Evolutionary conservation across 148 eudicot species (phyloP).

Genomic region (Vaccinium darrowii): DNA sequence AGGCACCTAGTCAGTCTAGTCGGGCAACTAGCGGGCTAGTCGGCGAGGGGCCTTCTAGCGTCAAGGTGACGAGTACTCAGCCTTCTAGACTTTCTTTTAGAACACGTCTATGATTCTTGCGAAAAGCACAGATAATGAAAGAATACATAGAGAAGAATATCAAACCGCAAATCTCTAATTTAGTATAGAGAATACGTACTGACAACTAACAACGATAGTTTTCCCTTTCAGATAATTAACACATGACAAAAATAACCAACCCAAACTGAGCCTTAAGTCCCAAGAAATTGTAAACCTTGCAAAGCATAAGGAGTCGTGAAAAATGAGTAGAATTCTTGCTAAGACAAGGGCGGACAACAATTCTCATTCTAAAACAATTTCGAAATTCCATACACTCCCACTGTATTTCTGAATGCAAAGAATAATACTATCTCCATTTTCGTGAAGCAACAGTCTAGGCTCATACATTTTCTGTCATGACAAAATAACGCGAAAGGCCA

Average conservation of each 20-base stretch:
- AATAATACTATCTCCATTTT: conserved; percentile 14
- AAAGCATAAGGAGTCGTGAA: not conserved
- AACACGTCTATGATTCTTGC: not conserved
- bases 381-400: not conserved
- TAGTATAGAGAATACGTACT: not conserved
- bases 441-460: conserved; percentile 22
- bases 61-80: no score
- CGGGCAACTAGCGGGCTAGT: no score
- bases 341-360: conserved; percentile 4
- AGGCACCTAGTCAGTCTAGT: no score
- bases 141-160: not conserved
- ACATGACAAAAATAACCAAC: not conserved
- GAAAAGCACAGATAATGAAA: not conserved
- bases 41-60: no score
- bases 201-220: not conserved
- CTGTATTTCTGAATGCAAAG: conserved; percentile 14
- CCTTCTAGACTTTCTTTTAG: no score
- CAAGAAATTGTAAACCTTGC: not conserved
- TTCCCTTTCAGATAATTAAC: not conserved
- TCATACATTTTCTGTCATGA: conserved; percentile 6
- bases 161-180: not conserved
- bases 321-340: not conserved
- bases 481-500: not conserved
- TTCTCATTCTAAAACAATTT: not conserved
- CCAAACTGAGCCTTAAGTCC: not conserved